Base-by-base conservation (phyloP, 1,139 yeast species). In the Yamadazyma conglobata region DNA sequence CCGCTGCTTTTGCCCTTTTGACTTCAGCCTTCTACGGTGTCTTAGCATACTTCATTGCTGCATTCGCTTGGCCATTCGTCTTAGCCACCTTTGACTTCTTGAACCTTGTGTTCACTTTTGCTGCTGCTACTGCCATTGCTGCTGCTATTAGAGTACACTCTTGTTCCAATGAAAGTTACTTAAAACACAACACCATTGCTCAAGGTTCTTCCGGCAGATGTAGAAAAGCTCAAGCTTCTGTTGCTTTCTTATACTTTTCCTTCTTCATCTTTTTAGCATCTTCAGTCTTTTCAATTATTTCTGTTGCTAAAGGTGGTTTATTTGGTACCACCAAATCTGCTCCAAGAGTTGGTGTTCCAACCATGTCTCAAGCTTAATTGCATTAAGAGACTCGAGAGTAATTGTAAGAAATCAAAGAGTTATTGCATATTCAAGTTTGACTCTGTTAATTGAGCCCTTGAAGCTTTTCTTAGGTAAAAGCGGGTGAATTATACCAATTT, bases 91-190 rank as follows among this genome's bases (percentile, higher is more conserved):
- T 86, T 54, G 98, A 91, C 72, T 80, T 87, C 64, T 70, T 91
- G 62, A 87, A 88, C 75, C 66, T 80, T 54, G 84, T 89, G 46
- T 89, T 91, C 77, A 80, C 95, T 38, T 86, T 91, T 63, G 79
- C 97, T 35, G 97, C 86, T 46, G 97, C 91, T 46, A 78, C 95
- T 36, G 95, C 96, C 32, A 68, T 91, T 58, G 97, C 96, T 35
- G 94, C 88, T 43, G 93, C 80, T 50, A 79, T 84, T 57, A 77
- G 87, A 60, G 74, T 70, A 41, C 96, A 88, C 74, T 82, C 95
- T 28, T 91, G 98, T 73, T 37, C 64, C 47, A 84, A 87, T 77
- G 46, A 68, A 40, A 44, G 35, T 34, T 88, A 86, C 72, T 42
- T 87, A 45, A 68, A 77, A 47, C 26, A 46, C 47, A 87, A 89